Conservation (phyloP, 2,329 filamentous ascomycete species). For the Trichoderma oligosporum region DNA sequence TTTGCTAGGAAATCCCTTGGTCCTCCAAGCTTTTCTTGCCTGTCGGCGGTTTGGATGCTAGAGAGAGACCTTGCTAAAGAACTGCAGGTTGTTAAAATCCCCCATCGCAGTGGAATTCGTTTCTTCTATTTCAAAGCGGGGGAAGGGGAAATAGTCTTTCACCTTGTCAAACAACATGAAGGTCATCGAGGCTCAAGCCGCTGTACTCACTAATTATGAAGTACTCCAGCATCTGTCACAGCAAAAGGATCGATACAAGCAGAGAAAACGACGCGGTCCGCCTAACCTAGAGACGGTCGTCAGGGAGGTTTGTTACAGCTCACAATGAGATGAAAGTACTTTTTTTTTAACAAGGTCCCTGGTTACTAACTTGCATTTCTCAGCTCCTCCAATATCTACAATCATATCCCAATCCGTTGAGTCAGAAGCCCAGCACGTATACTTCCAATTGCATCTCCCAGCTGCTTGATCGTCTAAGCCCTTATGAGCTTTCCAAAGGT, state of each 20-base stretch:
- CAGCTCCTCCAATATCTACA: conserved; percentile 61
- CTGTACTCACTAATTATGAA: conserved; percentile 69
- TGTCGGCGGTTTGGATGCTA: background rate
- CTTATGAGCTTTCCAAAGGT: conserved; percentile 61
- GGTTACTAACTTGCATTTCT: background rate
- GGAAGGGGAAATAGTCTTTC: too few species aligned
- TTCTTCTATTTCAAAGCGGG: too few species aligned
- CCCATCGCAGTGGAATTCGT: too few species aligned
- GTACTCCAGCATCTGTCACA: conserved; percentile 63
- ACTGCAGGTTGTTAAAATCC: too few species aligned
- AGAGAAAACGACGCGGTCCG: conserved; percentile 49
- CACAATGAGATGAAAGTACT: background rate
- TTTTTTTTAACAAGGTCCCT: background rate
- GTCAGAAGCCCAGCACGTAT: conserved; percentile 52
- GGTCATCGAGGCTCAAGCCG: conserved; percentile 67
- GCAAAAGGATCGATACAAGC: conserved; percentile 51
- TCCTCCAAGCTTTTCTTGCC: conserved; percentile 7
- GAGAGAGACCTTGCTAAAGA: too few species aligned
- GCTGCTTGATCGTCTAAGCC: conserved; percentile 53
- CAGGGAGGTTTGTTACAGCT: conserved; percentile 53
- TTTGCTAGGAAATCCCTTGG: background rate
- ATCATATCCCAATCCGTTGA: conserved; percentile 53
- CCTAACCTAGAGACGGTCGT: conserved; percentile 59
- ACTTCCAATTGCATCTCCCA: conserved; percentile 47
- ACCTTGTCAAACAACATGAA: conserved; percentile 50